Percentiles rank a stretch among this genome's conserved stretches.
Conservation (phyloP, 371 early-diverging fungal species). For the Mucor irregularis region DNA sequence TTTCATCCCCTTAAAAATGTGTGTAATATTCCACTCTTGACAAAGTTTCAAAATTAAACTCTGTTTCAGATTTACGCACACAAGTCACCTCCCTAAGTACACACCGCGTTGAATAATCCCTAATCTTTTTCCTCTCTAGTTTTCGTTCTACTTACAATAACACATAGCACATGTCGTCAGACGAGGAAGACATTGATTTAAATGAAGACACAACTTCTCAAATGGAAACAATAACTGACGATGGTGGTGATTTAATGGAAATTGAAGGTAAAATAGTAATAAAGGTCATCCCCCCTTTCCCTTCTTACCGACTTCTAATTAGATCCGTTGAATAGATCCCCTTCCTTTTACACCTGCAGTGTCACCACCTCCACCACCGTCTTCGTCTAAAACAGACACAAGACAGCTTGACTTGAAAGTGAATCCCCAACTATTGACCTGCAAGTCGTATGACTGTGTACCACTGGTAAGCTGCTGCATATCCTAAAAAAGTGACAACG, state of each 20-base stretch:
- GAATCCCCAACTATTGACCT: conserved; percentile 41
- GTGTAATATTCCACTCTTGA: neutral
- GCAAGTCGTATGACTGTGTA: conserved; percentile 57
- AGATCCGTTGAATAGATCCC: too few species aligned
- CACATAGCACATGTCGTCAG: conserved; percentile 40
- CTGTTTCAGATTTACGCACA: neutral
- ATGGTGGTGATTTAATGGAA: conserved; percentile 34
- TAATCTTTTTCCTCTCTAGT: neutral
- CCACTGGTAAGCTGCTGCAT: conserved; percentile 45
- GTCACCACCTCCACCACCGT: conserved; percentile 11
- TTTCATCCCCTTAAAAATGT: conserved; percentile 11
- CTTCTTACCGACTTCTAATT: neutral
- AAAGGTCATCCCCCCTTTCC: neutral
- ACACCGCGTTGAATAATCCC: too few species aligned
- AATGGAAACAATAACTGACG: conserved; percentile 37
- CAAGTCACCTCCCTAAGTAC: neutral
- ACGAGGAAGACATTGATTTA: conserved; percentile 48
- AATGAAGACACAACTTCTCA: conserved; percentile 41
- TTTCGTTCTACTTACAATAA: neutral
- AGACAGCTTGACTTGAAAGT: conserved; percentile 35
- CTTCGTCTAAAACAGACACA: conserved; percentile 18
- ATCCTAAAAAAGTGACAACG: neutral
- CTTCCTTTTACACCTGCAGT: conserved; percentile 19
- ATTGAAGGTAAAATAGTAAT: conserved; percentile 30
- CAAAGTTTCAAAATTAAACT: neutral